Evolutionary conservation across 768 basidiomycete genomes (phyloP).

Genomic region (Tylopilus rubrobrunneus): DNA sequence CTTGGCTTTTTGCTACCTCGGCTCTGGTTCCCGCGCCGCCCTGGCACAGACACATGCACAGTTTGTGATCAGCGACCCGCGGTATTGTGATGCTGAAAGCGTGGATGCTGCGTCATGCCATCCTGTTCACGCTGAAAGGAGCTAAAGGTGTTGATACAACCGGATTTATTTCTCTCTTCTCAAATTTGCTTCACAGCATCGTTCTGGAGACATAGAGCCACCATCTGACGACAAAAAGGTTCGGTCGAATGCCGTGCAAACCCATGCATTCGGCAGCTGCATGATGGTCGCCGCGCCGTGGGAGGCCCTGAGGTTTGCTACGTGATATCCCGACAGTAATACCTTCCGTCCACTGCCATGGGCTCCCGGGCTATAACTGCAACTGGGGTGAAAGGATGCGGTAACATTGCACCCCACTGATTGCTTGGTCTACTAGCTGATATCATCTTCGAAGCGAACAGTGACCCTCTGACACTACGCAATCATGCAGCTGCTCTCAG

Average conservation of each 20-base stretch:
- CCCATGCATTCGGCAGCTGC: neutral
- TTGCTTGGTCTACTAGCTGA: neutral
- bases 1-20: too few relatives aligned
- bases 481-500: neutral
- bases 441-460: neutral
- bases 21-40: neutral
- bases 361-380: neutral
- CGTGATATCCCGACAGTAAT: neutral
- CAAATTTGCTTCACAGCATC: neutral
- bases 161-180: neutral
- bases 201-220: neutral
- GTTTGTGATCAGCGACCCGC: neutral
- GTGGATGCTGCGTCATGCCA: neutral
- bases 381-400: neutral
- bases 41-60: neutral
- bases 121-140: neutral
- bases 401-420: neutral
- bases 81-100: neutral
- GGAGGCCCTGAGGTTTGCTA: neutral
- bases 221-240: neutral
- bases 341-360: too few relatives aligned
- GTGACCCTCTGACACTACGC: neutral
- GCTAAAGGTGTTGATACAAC: neutral
- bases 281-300: neutral
- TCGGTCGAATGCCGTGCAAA: neutral